Conservation (phyloP, 164 flowering plant genomes). For the Pachysandra terminalis region DNA sequence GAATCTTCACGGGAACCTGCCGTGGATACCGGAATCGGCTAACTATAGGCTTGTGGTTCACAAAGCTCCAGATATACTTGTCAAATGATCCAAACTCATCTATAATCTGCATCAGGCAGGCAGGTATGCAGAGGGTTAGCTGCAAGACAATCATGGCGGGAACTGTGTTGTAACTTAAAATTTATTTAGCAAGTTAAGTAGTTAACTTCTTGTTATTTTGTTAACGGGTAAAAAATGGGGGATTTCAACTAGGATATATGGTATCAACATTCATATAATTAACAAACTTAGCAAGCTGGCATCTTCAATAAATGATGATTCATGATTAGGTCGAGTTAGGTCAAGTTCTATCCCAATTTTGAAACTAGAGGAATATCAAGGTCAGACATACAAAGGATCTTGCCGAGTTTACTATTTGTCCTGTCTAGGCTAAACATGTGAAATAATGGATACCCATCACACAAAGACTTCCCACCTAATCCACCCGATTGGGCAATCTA, state of each 20-base stretch:
- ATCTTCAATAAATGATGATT: no score
- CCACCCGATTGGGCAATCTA: no score
- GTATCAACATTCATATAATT: no score
- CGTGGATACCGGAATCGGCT: slow-evolving; percentile 33
- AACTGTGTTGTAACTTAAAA: no score
- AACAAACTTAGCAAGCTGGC: no score
- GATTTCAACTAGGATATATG: no score
- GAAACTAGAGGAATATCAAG: neutral
- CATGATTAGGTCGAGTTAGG: neutral
- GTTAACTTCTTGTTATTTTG: no score
- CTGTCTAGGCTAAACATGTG: neutral
- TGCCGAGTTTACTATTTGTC: neutral
- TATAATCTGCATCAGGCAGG: slow-evolving; percentile 26
- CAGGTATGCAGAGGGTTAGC: neutral
- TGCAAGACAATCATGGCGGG: no score
- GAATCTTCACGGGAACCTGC: slow-evolving; percentile 34
- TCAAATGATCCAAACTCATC: slow-evolving; percentile 35
- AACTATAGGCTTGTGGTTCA: slow-evolving; percentile 28
- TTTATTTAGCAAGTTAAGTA: no score
- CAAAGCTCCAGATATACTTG: slow-evolving; percentile 35
- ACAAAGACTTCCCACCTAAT: neutral
- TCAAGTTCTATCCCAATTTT: neutral
- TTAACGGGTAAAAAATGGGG: no score
- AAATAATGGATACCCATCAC: neutral
- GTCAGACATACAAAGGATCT: neutral